A percentile compares a stretch with the other conserved stretches of the same genome.
phyloP scores from a whole-genome alignment of 139 green algal genomes.

The Penium margaritaceum region DNA sequence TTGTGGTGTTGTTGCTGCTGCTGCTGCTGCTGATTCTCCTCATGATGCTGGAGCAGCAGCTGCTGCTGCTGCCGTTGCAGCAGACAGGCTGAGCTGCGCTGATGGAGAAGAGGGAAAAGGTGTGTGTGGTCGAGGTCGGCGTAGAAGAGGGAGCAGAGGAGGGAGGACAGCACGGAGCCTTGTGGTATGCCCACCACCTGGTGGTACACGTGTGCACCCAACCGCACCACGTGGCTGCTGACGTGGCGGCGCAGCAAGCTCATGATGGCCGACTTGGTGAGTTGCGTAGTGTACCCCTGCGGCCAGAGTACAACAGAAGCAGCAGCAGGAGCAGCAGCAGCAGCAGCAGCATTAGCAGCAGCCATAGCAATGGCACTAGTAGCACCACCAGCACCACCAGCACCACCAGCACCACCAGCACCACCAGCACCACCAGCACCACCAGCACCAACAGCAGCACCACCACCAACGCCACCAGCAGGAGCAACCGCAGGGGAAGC shows the following conservation, averaged over 20 bases:
- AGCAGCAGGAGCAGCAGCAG: too few relatives aligned
- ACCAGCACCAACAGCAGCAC: too few relatives aligned
- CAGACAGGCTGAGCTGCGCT: background rate
- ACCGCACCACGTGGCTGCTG: conserved; percentile 60
- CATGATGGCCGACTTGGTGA: too few relatives aligned
- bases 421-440: too few relatives aligned
- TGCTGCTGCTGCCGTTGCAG: background rate
- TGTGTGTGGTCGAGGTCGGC: conserved; percentile 63
- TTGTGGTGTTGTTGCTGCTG: background rate
- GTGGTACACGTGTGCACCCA: conserved; percentile 60
- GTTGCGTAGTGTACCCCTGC: too few relatives aligned
- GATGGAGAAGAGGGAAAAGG: conserved; percentile 19
- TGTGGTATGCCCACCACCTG: conserved; percentile 64
- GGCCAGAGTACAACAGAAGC: too few relatives aligned
- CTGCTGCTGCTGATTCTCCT: background rate
- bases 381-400: too few relatives aligned
- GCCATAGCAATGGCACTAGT: too few relatives aligned
- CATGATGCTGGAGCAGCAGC: background rate
- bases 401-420: too few relatives aligned
- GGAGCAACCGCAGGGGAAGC: too few relatives aligned
- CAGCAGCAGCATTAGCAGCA: too few relatives aligned
- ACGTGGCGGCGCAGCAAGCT: conserved; percentile 66
- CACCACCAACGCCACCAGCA: too few relatives aligned
- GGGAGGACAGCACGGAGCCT: conserved; percentile 68
- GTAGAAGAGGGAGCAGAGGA: conserved; percentile 86